Base-by-base conservation (phyloP, 1,284 basidiomycete genomes). In the Neolentinus lepideus region DNA sequence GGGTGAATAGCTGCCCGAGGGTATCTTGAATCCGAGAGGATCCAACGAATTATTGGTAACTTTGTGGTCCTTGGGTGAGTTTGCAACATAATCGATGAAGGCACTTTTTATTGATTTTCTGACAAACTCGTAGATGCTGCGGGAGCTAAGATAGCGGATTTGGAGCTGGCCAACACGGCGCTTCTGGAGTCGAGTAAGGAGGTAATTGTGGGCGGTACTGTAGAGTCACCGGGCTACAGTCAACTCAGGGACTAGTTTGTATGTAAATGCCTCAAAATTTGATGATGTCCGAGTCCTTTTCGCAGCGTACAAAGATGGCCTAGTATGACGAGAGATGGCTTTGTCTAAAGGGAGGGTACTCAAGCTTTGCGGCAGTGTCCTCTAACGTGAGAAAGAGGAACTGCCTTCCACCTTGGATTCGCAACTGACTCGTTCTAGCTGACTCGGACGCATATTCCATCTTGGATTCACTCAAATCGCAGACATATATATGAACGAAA, bases 11-110 rank as follows among this genome's bases (percentile, higher is more conserved):
- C 63, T 75, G 26, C 74, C 74, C 0, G 73, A 75, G 58, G 74
- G 74, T 16, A 75, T 76, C 46, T 56, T 76, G 31, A 71, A 76
- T 59, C 71, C 73, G 53, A 67, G 67, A 43, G 74, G 73, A 1
- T 62, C 62, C 16, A 75, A 76, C 50, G 72, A 74, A 26, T 61
- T 75, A 16, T 56, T 74, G 33, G 61, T 76, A 25, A 69, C 71
- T 1, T 55, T 76, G 11, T 75, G 74, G 74, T 71, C 74, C 19
- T 62, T 75, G 11, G 65, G 72, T 73, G 56, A 54, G 69, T 54
- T 12, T 31, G 29, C 29, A 12, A 4, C 29, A 31, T 12, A 6
- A 31, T 31, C 12, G 29, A 4, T 4, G 2, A 12, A 31, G 16
- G 21, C 21, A 6, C 27, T 36, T 35, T 8, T 14, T 14, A 10